Percentiles rank a stretch among this genome's conserved stretches.
phyloP scores from a whole-genome alignment of 805 yeast genomes.

The Cyberlindnera samutprakarnensis region DNA sequence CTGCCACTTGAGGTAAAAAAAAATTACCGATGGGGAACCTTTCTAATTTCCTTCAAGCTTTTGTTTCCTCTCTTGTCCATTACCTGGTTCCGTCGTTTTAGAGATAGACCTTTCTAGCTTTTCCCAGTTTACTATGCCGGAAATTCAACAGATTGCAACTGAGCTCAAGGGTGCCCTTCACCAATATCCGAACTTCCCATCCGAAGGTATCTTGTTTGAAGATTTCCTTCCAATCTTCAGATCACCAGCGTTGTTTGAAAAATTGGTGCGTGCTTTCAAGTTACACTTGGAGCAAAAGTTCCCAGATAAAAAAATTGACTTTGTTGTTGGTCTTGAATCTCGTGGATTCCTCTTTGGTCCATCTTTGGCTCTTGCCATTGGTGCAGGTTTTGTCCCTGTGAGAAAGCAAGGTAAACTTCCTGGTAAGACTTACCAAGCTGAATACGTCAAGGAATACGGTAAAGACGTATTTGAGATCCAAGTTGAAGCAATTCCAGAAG shows the following conservation, averaged over 20 bases:
- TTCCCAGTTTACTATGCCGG: conserved; percentile 7
- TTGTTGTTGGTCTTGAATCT: conserved; percentile 89
- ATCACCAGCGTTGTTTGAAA: conserved; percentile 72
- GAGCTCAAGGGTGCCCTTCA: conserved; percentile 48
- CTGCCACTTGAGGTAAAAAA: no score
- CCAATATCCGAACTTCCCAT: conserved; percentile 92
- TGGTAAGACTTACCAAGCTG: conserved; percentile 67
- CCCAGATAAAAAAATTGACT: conserved; percentile 63
- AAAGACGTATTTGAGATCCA: conserved; percentile 86
- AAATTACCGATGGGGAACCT: no score
- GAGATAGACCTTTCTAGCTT: no score
- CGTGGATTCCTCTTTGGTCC: conserved; percentile 98
- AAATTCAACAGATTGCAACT: conserved; percentile 25
- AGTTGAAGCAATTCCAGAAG: conserved; percentile 67
- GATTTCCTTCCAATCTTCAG: conserved; percentile 94
- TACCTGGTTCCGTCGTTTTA: no score
- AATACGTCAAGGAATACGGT: conserved; percentile 89
- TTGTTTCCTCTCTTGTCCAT: no score
- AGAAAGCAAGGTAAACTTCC: conserved; percentile 96
- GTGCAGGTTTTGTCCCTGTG: conserved; percentile 89
- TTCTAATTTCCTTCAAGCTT: no score
- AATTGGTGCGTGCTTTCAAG: conserved; percentile 74
- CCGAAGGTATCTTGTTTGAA: conserved; percentile 88
- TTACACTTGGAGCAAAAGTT: conserved; percentile 54
- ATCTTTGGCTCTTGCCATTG: conserved; percentile 79